Base-by-base conservation (phyloP, 805 yeast species). In the Pichia manshurica region DNA sequence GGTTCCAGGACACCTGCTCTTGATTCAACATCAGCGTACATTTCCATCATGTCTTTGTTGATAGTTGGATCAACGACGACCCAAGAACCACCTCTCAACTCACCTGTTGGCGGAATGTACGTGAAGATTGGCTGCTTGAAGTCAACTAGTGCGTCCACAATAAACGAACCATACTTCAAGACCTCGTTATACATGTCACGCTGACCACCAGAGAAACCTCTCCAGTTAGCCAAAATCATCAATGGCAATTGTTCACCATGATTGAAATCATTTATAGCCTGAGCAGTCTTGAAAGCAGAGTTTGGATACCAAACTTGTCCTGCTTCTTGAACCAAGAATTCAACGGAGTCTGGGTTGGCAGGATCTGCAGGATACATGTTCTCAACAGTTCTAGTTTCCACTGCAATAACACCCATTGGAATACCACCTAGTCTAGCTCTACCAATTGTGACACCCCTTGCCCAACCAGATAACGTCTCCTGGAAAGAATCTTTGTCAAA, bases 301-400 rank as follows among this genome's bases (percentile, higher is more conserved):
- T 93, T 93, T 60, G 99, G 99, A 74, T 90, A 87, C 99, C 99
- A 93, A 57, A 93, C 99, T 74, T 90, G 97, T 64, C 99, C 99
- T 53, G 99, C 97, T 70, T 93, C 99, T 68, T 86, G 95, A 51
- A 87, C 70, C 62, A 84, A 68, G 58, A 79, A 71, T 69, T 93
- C 99, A 38, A 93, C 87, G 16, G 98, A 90, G 48, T 81, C 89
- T 45, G 96, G 95, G 70, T 93, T 93, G 32, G 99, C 99, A 36
- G 99, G 99, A 65, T 93, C 99, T 38, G 99, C 99, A 42, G 99
- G 99, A 53, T 78, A 67, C 58, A 88, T 70, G 72, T 91, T 93
- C 59, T 95, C 98, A 51, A 95, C 82, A 45, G 82, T 75, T 62
- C 93, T 79, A 20, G 95, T 85, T 70, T 93, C 99, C 56, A 95